Conservation (phyloP, 148 eudicot genomes). For the Polygonum maritimum region DNA sequence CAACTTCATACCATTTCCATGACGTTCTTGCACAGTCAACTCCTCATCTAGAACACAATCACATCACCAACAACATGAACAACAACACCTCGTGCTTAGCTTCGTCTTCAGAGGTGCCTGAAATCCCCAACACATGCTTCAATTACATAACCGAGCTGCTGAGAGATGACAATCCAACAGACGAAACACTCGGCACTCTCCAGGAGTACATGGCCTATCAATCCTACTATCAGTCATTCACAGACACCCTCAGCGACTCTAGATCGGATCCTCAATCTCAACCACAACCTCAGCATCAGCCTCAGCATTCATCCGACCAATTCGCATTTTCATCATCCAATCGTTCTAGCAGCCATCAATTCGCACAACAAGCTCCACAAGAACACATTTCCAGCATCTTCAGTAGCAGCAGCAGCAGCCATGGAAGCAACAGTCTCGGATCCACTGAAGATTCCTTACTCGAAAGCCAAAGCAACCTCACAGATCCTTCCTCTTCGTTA, state of each 20-base stretch:
- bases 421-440: slow-evolving; percentile 8
- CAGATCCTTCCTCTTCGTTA: not conserved
- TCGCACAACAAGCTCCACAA: not conserved
- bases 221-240: slow-evolving; percentile 19
- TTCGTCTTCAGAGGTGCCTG: slow-evolving; percentile 19
- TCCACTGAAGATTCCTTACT: not conserved
- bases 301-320: not conserved
- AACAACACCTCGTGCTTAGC: too few relatives aligned
- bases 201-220: slow-evolving; percentile 33
- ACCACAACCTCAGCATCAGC: not conserved
- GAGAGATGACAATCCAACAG: slow-evolving; percentile 23
- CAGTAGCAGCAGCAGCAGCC: not conserved
- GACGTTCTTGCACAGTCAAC: not conserved
- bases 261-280: not conserved
- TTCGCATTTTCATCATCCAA: not conserved
- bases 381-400: not conserved
- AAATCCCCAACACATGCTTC: slow-evolving; percentile 34
- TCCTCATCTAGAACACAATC: not conserved
- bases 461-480: slow-evolving; percentile 4
- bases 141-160: slow-evolving; percentile 34
- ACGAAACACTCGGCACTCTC: slow-evolving; percentile 18
- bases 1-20: not conserved
- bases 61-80: not conserved
- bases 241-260: slow-evolving; percentile 5
- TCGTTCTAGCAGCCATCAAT: not conserved